These are phyloP conservation scores for Didymosphaeria variabile DNA, from an alignment of 2,329 filamentous ascomycete genomes.

Conservation along the genomic window DNA sequence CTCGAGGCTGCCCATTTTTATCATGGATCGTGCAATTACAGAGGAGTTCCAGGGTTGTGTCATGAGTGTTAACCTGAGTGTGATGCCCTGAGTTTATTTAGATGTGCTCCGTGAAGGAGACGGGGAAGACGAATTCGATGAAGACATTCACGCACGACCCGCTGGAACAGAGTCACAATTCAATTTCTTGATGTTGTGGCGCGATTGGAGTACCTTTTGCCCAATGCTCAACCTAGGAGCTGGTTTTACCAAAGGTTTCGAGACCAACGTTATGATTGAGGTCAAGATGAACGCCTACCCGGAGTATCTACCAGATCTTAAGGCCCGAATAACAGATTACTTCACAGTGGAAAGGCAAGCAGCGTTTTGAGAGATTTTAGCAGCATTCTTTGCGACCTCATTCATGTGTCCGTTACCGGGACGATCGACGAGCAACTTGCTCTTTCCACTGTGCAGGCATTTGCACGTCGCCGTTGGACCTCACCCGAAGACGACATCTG, in stretches of 20 bases:
- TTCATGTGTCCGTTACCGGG: background rate
- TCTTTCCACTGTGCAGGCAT: background rate
- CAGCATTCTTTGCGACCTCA: background rate
- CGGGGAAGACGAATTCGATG: background rate
- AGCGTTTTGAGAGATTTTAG: background rate
- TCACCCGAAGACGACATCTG: background rate
- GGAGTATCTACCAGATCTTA: background rate
- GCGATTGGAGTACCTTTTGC: constrained; percentile 19
- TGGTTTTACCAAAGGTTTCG: background rate
- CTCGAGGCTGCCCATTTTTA: constrained; percentile 17
- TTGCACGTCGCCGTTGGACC: background rate
- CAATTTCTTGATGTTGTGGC: constrained; percentile 20
- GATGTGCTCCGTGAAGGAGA: background rate
- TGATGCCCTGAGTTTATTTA: constrained; percentile 1
- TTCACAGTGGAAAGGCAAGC: constrained; percentile 1
- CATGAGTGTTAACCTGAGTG: constrained; percentile 3
- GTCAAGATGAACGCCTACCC: background rate
- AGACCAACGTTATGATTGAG: background rate
- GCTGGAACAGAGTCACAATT: constrained; percentile 14
- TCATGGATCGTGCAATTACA: constrained; percentile 17
- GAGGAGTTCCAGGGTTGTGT: constrained; percentile 19
- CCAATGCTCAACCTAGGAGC: background rate
- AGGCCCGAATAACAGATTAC: background rate
- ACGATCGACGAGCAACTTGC: background rate
- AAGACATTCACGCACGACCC: background rate